These are phyloP conservation scores for Mrakiaceae sp. DNA, from an alignment of 1,284 basidiomycete genomes.

Conservation along the genomic window DNA sequence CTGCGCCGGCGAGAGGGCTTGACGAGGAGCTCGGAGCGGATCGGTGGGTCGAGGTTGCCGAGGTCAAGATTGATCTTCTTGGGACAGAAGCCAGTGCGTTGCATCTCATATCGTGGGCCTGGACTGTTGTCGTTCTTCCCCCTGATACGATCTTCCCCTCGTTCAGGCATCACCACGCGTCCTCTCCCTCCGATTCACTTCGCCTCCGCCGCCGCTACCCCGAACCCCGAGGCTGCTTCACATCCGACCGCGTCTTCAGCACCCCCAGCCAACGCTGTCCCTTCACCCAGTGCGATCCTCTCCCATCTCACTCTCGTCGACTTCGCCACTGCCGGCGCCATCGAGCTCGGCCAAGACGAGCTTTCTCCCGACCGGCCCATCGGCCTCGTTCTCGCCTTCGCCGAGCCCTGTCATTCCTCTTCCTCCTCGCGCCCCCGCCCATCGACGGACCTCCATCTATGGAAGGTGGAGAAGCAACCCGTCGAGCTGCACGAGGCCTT, in stretches of 20 bases:
- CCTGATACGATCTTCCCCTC: too few species aligned
- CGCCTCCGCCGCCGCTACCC: background rate
- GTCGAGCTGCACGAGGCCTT: background rate
- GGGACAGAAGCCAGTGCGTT: slow-evolving; percentile 5
- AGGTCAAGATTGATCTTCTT: slow-evolving; percentile 7
- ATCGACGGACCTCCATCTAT: background rate
- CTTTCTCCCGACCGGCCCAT: too few species aligned
- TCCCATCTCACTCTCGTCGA: background rate
- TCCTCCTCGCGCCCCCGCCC: background rate
- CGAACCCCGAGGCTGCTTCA: background rate
- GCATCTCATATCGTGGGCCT: too few species aligned
- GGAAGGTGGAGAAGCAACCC: background rate
- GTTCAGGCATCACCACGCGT: background rate
- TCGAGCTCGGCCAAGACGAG: too few species aligned
- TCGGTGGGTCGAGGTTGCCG: slow-evolving; percentile 5
- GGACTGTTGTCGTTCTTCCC: too few species aligned
- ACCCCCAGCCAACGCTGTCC: too few species aligned
- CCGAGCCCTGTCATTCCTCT: background rate
- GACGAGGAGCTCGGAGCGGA: background rate
- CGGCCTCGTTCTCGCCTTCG: background rate
- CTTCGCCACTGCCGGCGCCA: too few species aligned
- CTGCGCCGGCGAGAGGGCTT: too few species aligned
- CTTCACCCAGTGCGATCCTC: background rate
- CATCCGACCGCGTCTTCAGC: background rate
- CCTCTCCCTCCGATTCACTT: slow-evolving; percentile 4